A percentile compares a stretch with the other conserved stretches of the same genome.
Conservation (phyloP, 768 basidiomycete genomes). For the Lactarius sp. region DNA sequence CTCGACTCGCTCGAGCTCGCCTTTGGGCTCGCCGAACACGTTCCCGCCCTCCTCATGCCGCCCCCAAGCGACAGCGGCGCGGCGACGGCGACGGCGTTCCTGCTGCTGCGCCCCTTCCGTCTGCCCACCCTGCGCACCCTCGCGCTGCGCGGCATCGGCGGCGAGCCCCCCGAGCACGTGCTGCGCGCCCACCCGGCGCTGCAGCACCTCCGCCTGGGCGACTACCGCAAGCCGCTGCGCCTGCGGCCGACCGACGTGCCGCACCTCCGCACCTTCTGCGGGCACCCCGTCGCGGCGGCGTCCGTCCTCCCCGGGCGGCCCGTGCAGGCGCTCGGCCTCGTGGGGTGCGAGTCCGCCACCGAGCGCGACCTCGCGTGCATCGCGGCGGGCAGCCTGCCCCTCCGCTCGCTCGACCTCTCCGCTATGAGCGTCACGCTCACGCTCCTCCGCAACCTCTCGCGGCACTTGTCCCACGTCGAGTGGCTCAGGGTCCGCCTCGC, state of each 20-base stretch:
- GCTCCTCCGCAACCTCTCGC: slow-evolving; percentile 52
- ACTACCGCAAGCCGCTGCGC: slow-evolving; percentile 40
- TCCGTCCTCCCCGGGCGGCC: slow-evolving; percentile 57
- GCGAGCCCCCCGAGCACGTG: slow-evolving; percentile 35
- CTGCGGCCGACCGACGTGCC: slow-evolving; percentile 45
- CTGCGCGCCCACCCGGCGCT: slow-evolving; percentile 34
- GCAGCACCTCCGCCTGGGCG: slow-evolving; percentile 40
- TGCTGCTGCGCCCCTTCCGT: slow-evolving; percentile 27
- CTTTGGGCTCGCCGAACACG: slow-evolving; percentile 42
- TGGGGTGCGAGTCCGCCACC: slow-evolving; percentile 53
- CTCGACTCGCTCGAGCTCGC: slow-evolving; percentile 56
- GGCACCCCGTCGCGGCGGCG: slow-evolving; percentile 54
- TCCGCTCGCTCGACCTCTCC: slow-evolving; percentile 54
- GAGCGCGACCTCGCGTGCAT: slow-evolving; percentile 48
- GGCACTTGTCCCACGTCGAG: slow-evolving; percentile 46
- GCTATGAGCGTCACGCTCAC: slow-evolving; percentile 54
- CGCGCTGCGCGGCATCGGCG: slow-evolving; percentile 34
- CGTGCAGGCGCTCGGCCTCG: slow-evolving; percentile 49
- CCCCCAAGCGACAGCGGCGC: too few species aligned
- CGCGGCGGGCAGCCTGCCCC: slow-evolving; percentile 43
- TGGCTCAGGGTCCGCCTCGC: slow-evolving; percentile 53
- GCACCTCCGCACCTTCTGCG: slow-evolving; percentile 51
- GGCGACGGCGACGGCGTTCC: slow-evolving; percentile 26
- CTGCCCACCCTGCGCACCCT: slow-evolving; percentile 33
- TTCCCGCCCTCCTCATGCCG: slow-evolving; percentile 34